Base-by-base conservation (phyloP, 306 rosid species). In the Gleditsia sinensis region DNA sequence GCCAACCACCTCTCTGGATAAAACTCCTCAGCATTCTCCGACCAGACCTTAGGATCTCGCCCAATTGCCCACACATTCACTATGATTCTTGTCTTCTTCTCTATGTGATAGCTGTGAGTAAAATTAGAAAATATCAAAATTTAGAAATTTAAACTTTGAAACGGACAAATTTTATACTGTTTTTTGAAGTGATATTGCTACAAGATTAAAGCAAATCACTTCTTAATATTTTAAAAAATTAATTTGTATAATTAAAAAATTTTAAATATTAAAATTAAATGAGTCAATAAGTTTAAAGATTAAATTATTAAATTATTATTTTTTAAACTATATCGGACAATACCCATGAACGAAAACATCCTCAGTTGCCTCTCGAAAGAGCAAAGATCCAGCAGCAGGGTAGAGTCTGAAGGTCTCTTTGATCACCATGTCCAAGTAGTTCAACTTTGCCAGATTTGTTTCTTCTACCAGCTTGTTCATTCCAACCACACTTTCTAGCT, bases 1-100 rank as follows among this genome's bases (percentile, higher is more conserved):
- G n/a, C 46, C 67, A 33, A 0, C 4, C 34, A 61, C 48, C 67
- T 61, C 48, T 61, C 67, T 17, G 67, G 67, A 46, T 28, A 61
- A 19, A 61, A 61, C 30, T 61, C 67, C 48, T 34, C 67, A n/a
- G 67, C 37, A 17, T 61, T 61, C 46, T 61, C 67, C 9, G 48
- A 24, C 67, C 67, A 61, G 1, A 24, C 30, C 30, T 36, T 61
- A 11, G 16, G 8, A 20, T 61, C 67, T 10, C 67, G 6, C 9
- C 67, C 67, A n/a, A 61, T 9, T 1, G 30, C 48, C 67, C 67
- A 61, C 48, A 61, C 12, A 23, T 61, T 61, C 48, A 61, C 16
- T 4, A 61, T 61, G 2, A 61, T 11, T 17, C 67, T 61, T 9
- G 67, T 61, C 28, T 21, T 21, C 48, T 61, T 61, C 67, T 19